Conservation (phyloP, 345 rosid genomes). For the Cardamine chenopodiifolia region DNA sequence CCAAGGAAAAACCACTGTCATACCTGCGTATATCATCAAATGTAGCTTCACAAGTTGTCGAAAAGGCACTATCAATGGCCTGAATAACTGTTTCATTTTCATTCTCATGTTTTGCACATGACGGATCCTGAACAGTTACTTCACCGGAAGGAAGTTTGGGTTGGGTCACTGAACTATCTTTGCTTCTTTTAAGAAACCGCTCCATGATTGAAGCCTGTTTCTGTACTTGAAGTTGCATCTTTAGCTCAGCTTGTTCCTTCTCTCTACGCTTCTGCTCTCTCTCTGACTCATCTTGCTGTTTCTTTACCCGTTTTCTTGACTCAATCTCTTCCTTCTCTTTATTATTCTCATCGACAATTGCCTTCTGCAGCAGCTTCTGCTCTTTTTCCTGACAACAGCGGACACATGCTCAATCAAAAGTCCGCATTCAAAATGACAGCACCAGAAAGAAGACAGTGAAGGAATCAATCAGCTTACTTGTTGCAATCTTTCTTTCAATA, state of each 20-base stretch:
- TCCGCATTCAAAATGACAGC: not conserved
- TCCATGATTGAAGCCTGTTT: conserved; percentile 97
- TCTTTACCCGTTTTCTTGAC: conserved; percentile 57
- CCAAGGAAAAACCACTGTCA: conserved; percentile 5
- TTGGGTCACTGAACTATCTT: conserved; percentile 45
- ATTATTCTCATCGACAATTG: conserved; percentile 55
- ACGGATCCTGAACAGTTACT: conserved; percentile 28
- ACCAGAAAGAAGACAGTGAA: not conserved
- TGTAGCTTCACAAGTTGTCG: conserved; percentile 50
- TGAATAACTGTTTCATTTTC: conserved; percentile 48
- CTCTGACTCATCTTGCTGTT: conserved; percentile 82
- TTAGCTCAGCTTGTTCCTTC: conserved; percentile 75
- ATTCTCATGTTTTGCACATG: conserved; percentile 41
- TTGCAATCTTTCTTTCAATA: conserved; percentile 62
- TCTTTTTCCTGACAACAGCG: conserved; percentile 66
- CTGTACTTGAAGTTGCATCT: conserved; percentile 58
- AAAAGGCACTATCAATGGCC: conserved; percentile 63
- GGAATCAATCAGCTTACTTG: conserved; percentile 45
- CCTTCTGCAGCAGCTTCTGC: conserved; percentile 61
- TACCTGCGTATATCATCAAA: conserved; percentile 66
- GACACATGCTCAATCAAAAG: not conserved
- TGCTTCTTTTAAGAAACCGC: conserved; percentile 68
- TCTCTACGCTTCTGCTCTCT: conserved; percentile 67
- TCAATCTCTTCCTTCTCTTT: conserved; percentile 71
- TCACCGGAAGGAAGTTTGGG: conserved; percentile 44